phyloP scores from a whole-genome alignment of 2,329 filamentous ascomycete genomes.

The Thyridium curvatum region DNA sequence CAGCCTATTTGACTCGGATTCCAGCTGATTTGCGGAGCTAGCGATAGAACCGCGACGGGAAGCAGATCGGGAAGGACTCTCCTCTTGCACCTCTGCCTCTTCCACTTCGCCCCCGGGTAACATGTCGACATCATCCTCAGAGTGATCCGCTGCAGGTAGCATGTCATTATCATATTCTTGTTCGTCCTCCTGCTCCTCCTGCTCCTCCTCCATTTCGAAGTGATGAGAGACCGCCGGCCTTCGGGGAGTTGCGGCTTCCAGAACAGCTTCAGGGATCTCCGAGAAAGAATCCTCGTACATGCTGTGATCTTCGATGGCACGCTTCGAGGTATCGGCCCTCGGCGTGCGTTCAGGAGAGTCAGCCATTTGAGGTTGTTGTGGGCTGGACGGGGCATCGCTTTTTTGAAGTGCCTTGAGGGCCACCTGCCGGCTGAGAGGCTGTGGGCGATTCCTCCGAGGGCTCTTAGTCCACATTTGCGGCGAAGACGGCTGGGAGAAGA shows the following conservation, averaged over 20 bases:
- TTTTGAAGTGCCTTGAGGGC: constrained; percentile 14
- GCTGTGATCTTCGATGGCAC: constrained; percentile 20
- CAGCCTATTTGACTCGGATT: constrained; percentile 34
- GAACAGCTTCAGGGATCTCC: constrained; percentile 44
- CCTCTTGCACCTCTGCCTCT: constrained; percentile 2
- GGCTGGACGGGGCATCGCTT: constrained; percentile 2
- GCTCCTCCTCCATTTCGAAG: constrained; percentile 4
- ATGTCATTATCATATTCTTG: constrained; percentile 6
- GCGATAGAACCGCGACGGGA: no score
- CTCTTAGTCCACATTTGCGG: constrained; percentile 7
- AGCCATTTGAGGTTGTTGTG: not conserved
- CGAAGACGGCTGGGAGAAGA: constrained; percentile 5
- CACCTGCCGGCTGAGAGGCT: constrained; percentile 15
- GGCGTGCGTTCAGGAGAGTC: no score
- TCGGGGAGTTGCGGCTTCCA: constrained; percentile 41
- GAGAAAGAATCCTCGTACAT: constrained; percentile 51
- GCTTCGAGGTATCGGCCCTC: not conserved
- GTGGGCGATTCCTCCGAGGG: constrained; percentile 8
- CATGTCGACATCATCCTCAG: not conserved
- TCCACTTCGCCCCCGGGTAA: constrained; percentile 2
- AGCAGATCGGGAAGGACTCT: not conserved
- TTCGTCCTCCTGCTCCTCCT: constrained; percentile 5
- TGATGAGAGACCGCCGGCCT: constrained; percentile 11
- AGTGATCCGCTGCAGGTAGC: not conserved
- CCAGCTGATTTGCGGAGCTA: constrained; percentile 7